A percentile compares a stretch with the other conserved stretches of the same genome.
phyloP scores from a whole-genome alignment of 208 protist species.

The Novymonas esmeraldas region DNA sequence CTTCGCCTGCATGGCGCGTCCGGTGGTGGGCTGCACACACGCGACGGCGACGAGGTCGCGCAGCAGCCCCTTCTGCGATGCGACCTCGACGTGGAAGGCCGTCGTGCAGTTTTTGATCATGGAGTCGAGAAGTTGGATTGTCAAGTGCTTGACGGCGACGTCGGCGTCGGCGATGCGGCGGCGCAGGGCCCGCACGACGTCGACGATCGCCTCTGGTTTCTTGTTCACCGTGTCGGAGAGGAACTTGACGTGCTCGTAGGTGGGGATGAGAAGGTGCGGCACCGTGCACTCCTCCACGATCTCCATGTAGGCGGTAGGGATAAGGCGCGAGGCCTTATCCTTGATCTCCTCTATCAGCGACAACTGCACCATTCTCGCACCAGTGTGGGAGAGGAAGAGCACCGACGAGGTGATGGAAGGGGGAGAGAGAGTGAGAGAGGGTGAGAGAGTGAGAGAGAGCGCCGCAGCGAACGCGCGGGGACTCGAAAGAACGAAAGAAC shows the following conservation, averaged over 20 bases:
- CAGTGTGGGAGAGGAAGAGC: too few species aligned
- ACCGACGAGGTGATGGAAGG: neutral
- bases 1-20: constrained; percentile 55
- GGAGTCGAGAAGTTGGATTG: constrained; percentile 63
- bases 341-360: constrained; percentile 74
- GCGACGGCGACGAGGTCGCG: constrained; percentile 79
- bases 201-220: constrained; percentile 49
- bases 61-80: constrained; percentile 74
- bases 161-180: constrained; percentile 70
- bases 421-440: neutral
- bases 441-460: too few species aligned
- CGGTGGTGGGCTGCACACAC: constrained; percentile 42
- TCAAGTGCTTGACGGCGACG: constrained; percentile 73
- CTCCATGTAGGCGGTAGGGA: constrained; percentile 79
- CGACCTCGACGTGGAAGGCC: constrained; percentile 68
- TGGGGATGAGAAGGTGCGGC: constrained; percentile 52
- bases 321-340: constrained; percentile 69
- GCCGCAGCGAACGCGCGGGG: too few species aligned
- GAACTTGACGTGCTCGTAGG: constrained; percentile 68
- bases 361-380: constrained; percentile 66
- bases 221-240: constrained; percentile 74
- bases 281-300: constrained; percentile 85
- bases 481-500: too few species aligned
- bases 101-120: constrained; percentile 69
- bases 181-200: constrained; percentile 80